phyloP scores from a whole-genome alignment of 108 stramenopile species.

The Nannochloropsis salina region DNA sequence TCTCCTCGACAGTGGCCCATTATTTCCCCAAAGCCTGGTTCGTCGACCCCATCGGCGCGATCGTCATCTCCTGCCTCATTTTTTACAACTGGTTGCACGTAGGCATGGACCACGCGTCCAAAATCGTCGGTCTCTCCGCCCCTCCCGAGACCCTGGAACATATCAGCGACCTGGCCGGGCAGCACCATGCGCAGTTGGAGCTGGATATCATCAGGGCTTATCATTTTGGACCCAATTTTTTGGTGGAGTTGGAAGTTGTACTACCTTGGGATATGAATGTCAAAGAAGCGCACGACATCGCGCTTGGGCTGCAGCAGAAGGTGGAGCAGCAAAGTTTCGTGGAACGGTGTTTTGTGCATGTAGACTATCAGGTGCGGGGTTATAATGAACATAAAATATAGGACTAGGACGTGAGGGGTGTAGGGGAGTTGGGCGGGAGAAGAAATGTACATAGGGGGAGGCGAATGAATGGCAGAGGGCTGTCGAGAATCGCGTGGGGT shows the following conservation, averaged over 20 bases:
- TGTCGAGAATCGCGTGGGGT: no score
- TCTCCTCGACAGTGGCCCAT: constrained; percentile 52
- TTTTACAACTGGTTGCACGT: constrained; percentile 78
- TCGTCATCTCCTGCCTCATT: constrained; percentile 79
- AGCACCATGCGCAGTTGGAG: constrained; percentile 69
- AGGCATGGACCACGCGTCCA: constrained; percentile 81
- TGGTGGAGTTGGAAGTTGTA: constrained; percentile 88
- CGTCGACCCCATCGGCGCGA: constrained; percentile 81
- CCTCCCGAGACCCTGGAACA: constrained; percentile 78
- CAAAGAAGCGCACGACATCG: constrained; percentile 79
- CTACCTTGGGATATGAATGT: constrained; percentile 69
- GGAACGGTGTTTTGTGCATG: constrained; percentile 91
- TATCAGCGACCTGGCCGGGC: constrained; percentile 62
- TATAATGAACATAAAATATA: constrained; percentile 75
- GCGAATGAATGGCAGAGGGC: not conserved
- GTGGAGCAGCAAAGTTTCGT: constrained; percentile 82
- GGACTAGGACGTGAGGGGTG: not conserved
- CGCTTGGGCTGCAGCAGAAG: constrained; percentile 87
- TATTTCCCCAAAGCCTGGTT: constrained; percentile 57
- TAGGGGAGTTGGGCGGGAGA: not conserved
- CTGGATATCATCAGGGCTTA: constrained; percentile 81
- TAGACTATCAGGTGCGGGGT: constrained; percentile 78
- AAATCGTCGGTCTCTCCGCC: constrained; percentile 79
- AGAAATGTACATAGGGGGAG: not conserved
- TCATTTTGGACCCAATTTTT: constrained; percentile 86